These are phyloP conservation scores for Albifimbria verrucaria DNA, from an alignment of 2,329 filamentous ascomycete species.

Conservation along the genomic window DNA sequence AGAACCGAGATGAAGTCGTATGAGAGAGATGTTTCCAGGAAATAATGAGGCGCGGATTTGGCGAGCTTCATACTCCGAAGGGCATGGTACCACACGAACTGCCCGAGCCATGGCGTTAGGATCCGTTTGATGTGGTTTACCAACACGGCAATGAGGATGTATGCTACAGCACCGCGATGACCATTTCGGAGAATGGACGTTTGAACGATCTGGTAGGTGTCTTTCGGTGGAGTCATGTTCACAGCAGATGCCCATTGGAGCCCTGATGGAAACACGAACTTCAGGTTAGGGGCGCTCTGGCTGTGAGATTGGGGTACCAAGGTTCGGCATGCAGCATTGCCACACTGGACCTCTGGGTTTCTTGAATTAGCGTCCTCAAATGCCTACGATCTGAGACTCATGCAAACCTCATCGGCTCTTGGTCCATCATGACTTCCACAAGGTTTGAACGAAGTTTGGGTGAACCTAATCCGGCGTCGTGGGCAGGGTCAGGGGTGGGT, in stretches of 20 bases:
- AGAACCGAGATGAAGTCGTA: slow-evolving; percentile 8
- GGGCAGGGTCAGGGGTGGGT: neutral
- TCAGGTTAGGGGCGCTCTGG: no score
- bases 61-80: slow-evolving; percentile 33
- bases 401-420: no score
- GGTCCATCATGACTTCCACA: no score
- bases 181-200: slow-evolving; percentile 20
- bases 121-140: slow-evolving; percentile 35
- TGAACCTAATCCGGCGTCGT: neutral
- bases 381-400: no score
- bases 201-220: neutral
- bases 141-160: slow-evolving; percentile 31
- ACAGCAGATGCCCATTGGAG: no score
- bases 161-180: slow-evolving; percentile 17
- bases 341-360: no score
- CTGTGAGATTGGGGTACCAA: no score
- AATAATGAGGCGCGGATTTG: slow-evolving; percentile 30
- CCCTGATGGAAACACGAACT: no score
- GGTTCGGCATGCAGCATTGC: no score
- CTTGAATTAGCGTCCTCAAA: no score
- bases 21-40: slow-evolving; percentile 23
- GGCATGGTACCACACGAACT: slow-evolving; percentile 26
- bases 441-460: neutral
- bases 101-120: slow-evolving; percentile 24
- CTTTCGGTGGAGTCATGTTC: neutral